Evolutionary conservation across 2,329 filamentous ascomycete species (phyloP), one percentile per base, ranked within the genome.

Genomic region (Ceratocystis huliohia): DNA sequence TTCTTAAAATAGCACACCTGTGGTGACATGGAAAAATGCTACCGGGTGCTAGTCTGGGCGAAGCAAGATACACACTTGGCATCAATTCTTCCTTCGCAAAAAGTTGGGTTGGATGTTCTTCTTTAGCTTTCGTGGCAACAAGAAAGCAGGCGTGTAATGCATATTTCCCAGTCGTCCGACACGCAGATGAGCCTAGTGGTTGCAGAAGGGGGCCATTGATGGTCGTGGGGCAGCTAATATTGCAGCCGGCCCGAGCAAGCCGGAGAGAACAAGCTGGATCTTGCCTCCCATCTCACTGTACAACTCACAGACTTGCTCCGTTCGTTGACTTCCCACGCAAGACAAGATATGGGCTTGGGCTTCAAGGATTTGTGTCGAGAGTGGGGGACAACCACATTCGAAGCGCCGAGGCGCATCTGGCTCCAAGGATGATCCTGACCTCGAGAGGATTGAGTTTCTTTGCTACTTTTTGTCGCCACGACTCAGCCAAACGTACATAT

Each of bases 1-100:
- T 59, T 33, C 53, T 59, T 59, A 59, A 59, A 59, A 59, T 59
- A 33, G 28, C 53, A 59, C 53, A 37, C n/a, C 4, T 53, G 28
- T 30, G 53, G 53, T 59, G 53, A 37, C 13, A 59, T 37, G 5
- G 6, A 8, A 5, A 7, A 7, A 30, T 25, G 4, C 13, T n/a
- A 17, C 25, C 15, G 17, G 28, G 25, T 33, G 53, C 25, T 8
- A 59, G 53, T 30, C 17, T n/a, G 20, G 7, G 20, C 20, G 8
- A 41, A 41, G 37, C 37, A 53, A 53, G 13, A 25, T 10, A 5
- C 2, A 53, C 20, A 10, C 48, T 53, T 25, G 7, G 13, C 8
- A 5, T 15, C 20, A 25, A 41, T 41, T 41, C 37, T 4, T 41
- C 8, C 37, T 41, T 41, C 3, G 10, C 37, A 41, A 13, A 41